These are phyloP conservation scores for Iodosphaeria phyllophila DNA, from an alignment of 2,329 filamentous ascomycete species.

Conservation along the genomic window DNA sequence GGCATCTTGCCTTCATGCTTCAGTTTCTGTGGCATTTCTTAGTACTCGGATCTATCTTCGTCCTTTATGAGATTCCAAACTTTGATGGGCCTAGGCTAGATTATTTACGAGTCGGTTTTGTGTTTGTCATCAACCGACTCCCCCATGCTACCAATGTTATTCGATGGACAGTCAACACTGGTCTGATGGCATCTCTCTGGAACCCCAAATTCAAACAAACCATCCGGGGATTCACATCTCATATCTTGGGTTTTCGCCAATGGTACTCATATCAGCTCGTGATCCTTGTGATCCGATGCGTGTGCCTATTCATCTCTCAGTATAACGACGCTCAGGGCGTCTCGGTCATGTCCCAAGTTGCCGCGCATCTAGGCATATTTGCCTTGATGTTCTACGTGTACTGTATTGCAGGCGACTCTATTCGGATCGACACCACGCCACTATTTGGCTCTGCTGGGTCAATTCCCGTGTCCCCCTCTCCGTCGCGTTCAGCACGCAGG, in stretches of 20 bases:
- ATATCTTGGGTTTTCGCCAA: constrained; percentile 38
- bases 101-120: too few species aligned
- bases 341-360: constrained; percentile 21
- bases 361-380: constrained; percentile 35
- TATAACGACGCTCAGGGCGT: constrained; percentile 19
- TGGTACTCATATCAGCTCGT: constrained; percentile 50
- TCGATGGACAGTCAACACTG: constrained; percentile 27
- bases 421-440: constrained; percentile 37
- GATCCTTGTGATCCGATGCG: constrained; percentile 33
- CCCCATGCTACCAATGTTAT: constrained; percentile 22
- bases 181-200: constrained; percentile 42
- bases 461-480: too few species aligned
- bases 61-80: constrained; percentile 1
- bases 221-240: constrained; percentile 37
- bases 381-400: constrained; percentile 33
- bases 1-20: constrained; percentile 22
- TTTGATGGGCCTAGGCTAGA: too few species aligned
- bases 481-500: too few species aligned
- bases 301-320: constrained; percentile 24
- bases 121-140: too few species aligned
- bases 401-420: constrained; percentile 20
- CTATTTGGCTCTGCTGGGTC: constrained; percentile 25
- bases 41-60: constrained; percentile 11
- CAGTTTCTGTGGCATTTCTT: constrained; percentile 27
- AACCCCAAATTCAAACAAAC: constrained; percentile 46